Conservation (phyloP, 805 yeast species). For the Metschnikowia noctiluminum region DNA sequence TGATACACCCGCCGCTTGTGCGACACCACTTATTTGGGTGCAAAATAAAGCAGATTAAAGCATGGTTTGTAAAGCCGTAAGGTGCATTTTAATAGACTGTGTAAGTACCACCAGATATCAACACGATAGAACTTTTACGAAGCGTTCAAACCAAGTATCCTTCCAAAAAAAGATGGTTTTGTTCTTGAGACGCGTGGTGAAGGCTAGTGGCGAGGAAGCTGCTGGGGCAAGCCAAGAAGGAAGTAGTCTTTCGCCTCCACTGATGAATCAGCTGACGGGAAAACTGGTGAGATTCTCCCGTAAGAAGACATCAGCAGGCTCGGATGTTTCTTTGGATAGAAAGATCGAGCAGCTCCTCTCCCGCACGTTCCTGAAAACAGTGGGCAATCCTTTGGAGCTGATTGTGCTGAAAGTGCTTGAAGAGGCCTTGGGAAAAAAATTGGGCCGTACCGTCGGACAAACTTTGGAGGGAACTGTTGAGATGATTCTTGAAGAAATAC, state of each 20-base stretch:
- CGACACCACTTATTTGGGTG: too few relatives aligned
- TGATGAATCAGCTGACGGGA: background rate
- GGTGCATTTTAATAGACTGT: too few relatives aligned
- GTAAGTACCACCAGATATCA: too few relatives aligned
- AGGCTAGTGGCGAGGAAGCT: background rate
- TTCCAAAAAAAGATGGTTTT: background rate
- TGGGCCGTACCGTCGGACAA: constrained; percentile 1
- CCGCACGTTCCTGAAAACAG: constrained; percentile 1
- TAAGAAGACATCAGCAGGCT: background rate
- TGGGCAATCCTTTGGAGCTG: constrained; percentile 3
- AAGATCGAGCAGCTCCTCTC: constrained; percentile 2
- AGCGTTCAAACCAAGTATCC: too few relatives aligned
- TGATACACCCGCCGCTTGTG: too few relatives aligned
- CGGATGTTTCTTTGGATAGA: background rate
- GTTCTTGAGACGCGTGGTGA: background rate
- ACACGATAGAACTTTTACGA: too few relatives aligned
- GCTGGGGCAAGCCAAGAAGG: background rate
- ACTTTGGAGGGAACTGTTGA: constrained; percentile 2
- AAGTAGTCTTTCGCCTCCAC: background rate
- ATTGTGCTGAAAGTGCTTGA: constrained; percentile 3
- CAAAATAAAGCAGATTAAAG: too few relatives aligned
- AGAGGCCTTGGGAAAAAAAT: constrained; percentile 1
- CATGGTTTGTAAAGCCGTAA: too few relatives aligned
- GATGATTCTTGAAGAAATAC: constrained; percentile 1
- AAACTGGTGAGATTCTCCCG: background rate